Evolutionary conservation across 2,329 filamentous ascomycete species (phyloP).

Genomic region (Colletotrichum cuscutae): DNA sequence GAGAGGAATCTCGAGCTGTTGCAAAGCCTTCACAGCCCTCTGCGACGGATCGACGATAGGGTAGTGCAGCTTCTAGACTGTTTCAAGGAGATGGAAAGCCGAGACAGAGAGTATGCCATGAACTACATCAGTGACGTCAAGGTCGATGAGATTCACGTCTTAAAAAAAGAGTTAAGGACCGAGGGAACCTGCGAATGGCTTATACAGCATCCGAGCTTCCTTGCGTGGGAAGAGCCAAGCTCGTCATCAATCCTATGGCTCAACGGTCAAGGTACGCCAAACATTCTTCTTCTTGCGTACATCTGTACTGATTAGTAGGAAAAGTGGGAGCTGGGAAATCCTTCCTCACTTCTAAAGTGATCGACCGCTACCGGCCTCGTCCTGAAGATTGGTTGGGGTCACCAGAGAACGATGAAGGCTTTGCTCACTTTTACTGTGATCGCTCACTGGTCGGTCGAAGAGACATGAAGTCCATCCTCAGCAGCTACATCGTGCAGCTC

Average conservation of each 20-base stretch:
- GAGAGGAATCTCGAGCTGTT: not conserved
- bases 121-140: not conserved
- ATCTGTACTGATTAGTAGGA: fast-evolving
- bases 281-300: fast-evolving
- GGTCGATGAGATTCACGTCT: not conserved
- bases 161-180: not conserved
- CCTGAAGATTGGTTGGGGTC: fast-evolving
- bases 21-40: not conserved
- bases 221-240: not conserved
- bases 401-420: not conserved
- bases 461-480: fast-evolving
- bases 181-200: not conserved
- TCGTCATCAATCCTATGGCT: not conserved
- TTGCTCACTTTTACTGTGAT: not conserved
- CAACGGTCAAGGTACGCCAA: not conserved
- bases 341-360: fast-evolving
- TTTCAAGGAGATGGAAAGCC: not conserved
- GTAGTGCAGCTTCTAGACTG: not conserved
- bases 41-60: not conserved
- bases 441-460: fast-evolving
- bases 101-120: not conserved
- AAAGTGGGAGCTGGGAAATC: not conserved
- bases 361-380: not conserved
- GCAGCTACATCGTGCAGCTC: not conserved
- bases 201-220: not conserved